Percentiles rank a stretch among this genome's conserved stretches.
phyloP scores from a whole-genome alignment of 257 asterid genomes.

The Striga asiatica region DNA sequence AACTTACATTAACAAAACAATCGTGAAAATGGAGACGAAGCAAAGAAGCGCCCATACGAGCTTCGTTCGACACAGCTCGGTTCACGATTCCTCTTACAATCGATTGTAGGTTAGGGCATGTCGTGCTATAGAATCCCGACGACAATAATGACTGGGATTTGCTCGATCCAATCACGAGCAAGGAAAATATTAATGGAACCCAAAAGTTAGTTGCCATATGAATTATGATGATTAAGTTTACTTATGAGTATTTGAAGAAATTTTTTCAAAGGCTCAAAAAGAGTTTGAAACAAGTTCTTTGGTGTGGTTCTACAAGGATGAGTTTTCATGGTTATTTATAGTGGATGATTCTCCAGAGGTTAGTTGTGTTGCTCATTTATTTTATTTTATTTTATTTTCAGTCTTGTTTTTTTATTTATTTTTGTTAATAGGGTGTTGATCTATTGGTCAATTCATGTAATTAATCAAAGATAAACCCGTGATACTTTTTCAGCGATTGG shows the following conservation, averaged over 20 bases:
- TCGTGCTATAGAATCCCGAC: constrained; percentile 34
- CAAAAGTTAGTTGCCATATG: background rate
- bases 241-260: no score
- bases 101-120: constrained; percentile 44
- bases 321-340: background rate
- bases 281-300: no score
- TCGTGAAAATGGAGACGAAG: constrained; percentile 58
- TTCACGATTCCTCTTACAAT: constrained; percentile 29
- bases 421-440: no score
- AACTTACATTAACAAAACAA: constrained; percentile 44
- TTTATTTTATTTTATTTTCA: no score
- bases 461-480: no score
- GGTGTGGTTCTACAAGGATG: background rate
- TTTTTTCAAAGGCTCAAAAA: no score
- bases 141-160: constrained; percentile 48
- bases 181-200: constrained; percentile 16
- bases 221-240: no score
- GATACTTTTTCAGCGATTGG: no score
- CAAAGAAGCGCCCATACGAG: constrained; percentile 53
- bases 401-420: no score
- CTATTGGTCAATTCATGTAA: no score
- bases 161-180: constrained; percentile 22
- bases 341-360: background rate
- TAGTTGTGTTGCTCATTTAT: no score
- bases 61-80: constrained; percentile 29